Evolutionary conservation across 2,329 filamentous ascomycete genomes (phyloP).

Genomic region (Arthrinium phaeospermum): DNA sequence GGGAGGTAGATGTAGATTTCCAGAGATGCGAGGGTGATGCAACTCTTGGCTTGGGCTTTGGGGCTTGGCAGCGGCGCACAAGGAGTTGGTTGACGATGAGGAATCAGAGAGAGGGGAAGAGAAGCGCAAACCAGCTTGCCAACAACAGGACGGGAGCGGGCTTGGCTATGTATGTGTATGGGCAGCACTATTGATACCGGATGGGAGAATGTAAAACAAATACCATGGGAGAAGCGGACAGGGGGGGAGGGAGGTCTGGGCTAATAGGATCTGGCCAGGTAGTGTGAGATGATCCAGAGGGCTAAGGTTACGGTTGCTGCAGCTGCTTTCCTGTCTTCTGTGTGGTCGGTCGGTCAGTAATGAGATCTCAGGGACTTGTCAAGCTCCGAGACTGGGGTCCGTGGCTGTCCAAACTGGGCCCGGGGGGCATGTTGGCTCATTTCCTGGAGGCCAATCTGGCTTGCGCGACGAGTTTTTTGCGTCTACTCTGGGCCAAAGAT

Average conservation of each 20-base stretch:
- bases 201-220: not conserved
- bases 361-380: not conserved
- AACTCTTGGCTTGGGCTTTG: not conserved
- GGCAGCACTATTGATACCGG: not conserved
- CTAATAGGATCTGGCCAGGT: not conserved
- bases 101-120: not conserved
- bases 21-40: not conserved
- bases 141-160: not conserved
- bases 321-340: not conserved
- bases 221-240: not conserved
- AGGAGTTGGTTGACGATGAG: not conserved
- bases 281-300: not conserved
- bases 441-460: not conserved
- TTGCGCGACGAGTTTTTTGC: too few relatives aligned
- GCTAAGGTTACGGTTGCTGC: not conserved
- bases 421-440: not conserved
- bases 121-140: not conserved
- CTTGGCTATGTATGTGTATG: not conserved
- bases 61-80: not conserved
- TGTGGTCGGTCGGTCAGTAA: not conserved
- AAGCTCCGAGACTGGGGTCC: not conserved
- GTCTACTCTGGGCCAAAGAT: not conserved
- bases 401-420: not conserved
- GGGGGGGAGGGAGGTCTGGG: not conserved
- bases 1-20: not conserved